Conservation (phyloP, 208 protist species). For the Herpetomonas samuelpessoai region DNA sequence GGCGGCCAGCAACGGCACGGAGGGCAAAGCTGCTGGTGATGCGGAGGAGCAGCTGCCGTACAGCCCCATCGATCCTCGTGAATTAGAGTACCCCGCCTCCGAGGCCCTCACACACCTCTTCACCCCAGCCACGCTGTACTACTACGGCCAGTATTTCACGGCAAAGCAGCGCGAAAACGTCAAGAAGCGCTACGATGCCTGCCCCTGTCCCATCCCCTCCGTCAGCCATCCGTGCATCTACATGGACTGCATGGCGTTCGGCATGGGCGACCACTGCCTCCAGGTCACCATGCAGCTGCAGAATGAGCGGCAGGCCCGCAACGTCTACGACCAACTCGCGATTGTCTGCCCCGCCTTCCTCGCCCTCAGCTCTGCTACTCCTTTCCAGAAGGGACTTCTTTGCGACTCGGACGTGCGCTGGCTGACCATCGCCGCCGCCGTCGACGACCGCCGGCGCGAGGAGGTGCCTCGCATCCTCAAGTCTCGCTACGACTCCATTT, state of each 20-base stretch:
- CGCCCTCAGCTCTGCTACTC: conserved; percentile 95
- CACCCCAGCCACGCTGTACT: conserved; percentile 83
- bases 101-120: conserved; percentile 74
- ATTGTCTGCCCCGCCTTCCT: conserved; percentile 95
- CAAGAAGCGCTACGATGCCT: conserved; percentile 76
- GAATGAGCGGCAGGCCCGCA: conserved; percentile 91
- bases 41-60: conserved; percentile 7
- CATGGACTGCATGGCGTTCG: conserved; percentile 99
- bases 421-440: conserved; percentile 94
- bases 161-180: conserved; percentile 60
- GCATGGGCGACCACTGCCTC: conserved; percentile 98
- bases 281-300: conserved; percentile 97
- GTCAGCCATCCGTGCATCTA: conserved; percentile 94
- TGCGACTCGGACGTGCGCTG: conserved; percentile 96
- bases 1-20: neutral
- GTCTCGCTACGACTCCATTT: conserved; percentile 96
- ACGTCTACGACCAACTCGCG: conserved; percentile 97
- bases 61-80: conserved; percentile 28
- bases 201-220: conserved; percentile 77
- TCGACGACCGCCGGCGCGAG: conserved; percentile 95
- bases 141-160: conserved; percentile 92
- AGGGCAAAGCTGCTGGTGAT: neutral
- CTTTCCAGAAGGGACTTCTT: conserved; percentile 96
- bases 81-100: conserved; percentile 35
- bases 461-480: conserved; percentile 93